Evolutionary conservation across 2,329 filamentous ascomycete species (phyloP), one percentile per base, ranked within the genome.

Genomic region (Blastomyces parvus): DNA sequence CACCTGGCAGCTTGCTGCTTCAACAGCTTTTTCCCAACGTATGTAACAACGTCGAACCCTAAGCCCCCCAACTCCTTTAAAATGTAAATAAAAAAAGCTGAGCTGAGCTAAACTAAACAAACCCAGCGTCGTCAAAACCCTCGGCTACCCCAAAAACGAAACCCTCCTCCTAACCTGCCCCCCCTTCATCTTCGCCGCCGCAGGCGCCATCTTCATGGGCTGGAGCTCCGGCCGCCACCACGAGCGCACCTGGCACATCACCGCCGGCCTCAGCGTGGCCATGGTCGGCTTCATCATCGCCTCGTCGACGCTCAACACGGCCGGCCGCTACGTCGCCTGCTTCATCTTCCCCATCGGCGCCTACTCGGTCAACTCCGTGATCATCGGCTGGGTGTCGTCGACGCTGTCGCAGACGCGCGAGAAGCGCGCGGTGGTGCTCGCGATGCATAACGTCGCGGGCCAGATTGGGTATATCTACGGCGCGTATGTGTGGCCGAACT

Each of bases 1-100:
- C 81, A 84, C 68, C 71, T 83, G 14, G 80, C 79, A 0, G 81
- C 82, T 0, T 81, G 82, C 64, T 77, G 78, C 0, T 83, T 83
- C 73, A 75, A 75, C 62, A 77, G 71, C 69, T 75, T 77, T 68
- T 76, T 74, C 66, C 76, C 68, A 38, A 72, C 68, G 71, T 67
- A 55, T 71, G 72, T 62, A 44, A 44, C 4, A 58, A 14, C n/a
- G n/a, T 22, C 19, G 6, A 59, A 44, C n/a, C 38, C n/a, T n/a
- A n/a, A n/a, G n/a, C n/a, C 7, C 22, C 14, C 40, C 40, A 42
- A n/a, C n/a, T n/a, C n/a, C n/a, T n/a, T n/a, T n/a, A n/a, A n/a
- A n/a, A n/a, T n/a, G n/a, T n/a, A n/a, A n/a, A n/a, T n/a, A n/a
- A n/a, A n/a, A n/a, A n/a, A n/a, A 33, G 2, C 33, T 33, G 33